Evolutionary conservation across 192 early-diverging fungal genomes (phyloP).

Genomic region (Coemansia sp.): DNA sequence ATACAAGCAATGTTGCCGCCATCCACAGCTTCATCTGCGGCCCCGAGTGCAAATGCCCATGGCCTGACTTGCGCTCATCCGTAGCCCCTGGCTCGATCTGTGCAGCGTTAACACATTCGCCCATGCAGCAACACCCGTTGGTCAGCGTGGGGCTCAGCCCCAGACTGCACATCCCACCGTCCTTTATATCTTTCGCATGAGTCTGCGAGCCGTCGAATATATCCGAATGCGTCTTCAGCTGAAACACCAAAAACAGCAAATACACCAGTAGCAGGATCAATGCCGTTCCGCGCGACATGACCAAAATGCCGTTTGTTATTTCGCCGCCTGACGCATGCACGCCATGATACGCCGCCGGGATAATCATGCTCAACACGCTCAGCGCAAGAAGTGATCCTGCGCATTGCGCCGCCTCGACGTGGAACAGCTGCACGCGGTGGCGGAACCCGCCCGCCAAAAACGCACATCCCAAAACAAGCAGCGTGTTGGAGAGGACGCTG

Average conservation of each 20-base stretch:
- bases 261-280: conserved; percentile 68
- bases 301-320: conserved; percentile 54
- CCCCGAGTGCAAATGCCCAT: conserved; percentile 19
- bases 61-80: conserved; percentile 1
- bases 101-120: not conserved
- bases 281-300: conserved; percentile 65
- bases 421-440: conserved; percentile 64
- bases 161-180: not conserved
- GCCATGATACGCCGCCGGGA: conserved; percentile 68
- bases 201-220: conserved; percentile 44
- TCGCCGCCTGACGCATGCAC: conserved; percentile 50
- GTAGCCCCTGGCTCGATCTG: not conserved
- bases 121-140: not conserved
- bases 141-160: conserved; percentile 8
- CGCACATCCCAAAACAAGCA: conserved; percentile 83
- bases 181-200: not conserved
- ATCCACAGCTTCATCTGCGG: conserved; percentile 60
- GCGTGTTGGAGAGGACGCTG: conserved; percentile 86
- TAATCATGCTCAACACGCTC: conserved; percentile 62
- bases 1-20: conserved; percentile 58
- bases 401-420: conserved; percentile 69
- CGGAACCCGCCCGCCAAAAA: conserved; percentile 81
- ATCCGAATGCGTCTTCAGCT: conserved; percentile 76
- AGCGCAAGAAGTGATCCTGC: conserved; percentile 64
- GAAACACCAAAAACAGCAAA: conserved; percentile 74